A percentile compares a stretch with the other conserved stretches of the same genome.
Conservation (phyloP, 208 protist genomes). For the Wallacemonas sp. region DNA sequence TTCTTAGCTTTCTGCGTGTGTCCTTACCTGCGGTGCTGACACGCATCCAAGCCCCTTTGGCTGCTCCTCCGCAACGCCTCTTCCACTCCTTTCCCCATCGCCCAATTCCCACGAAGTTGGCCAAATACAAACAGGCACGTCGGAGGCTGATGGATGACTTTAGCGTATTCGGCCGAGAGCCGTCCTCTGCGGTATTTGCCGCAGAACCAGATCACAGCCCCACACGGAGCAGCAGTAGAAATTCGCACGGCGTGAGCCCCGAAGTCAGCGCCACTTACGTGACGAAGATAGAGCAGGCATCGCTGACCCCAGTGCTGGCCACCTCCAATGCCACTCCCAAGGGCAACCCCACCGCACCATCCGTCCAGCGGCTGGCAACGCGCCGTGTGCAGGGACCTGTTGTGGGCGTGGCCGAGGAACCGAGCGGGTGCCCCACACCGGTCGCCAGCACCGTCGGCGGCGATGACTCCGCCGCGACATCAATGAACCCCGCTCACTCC, state of each 20-base stretch:
- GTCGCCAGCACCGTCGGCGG: background rate
- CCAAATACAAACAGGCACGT: no score
- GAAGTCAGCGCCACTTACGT: background rate
- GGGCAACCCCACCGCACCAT: no score
- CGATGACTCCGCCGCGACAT: no score
- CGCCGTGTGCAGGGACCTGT: background rate
- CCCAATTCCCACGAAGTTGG: no score
- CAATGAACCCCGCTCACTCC: background rate
- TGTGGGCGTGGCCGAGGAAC: background rate
- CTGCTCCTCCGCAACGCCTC: no score
- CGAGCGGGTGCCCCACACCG: background rate
- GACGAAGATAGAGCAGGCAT: background rate
- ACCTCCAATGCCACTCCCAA: no score
- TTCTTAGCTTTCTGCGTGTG: no score
- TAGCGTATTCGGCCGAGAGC: background rate
- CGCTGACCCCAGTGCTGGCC: no score
- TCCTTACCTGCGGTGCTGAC: no score
- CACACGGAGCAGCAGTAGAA: no score
- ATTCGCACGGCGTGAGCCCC: background rate
- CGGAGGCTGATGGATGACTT: constrained; percentile 5
- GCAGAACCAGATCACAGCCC: background rate
- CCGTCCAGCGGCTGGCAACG: background rate
- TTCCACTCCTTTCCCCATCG: no score
- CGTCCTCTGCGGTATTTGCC: background rate
- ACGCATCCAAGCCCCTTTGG: no score